A percentile compares a stretch with the other conserved stretches of the same genome.
phyloP scores from a whole-genome alignment of 2,329 filamentous ascomycete genomes.

The Onygenales sp. region DNA sequence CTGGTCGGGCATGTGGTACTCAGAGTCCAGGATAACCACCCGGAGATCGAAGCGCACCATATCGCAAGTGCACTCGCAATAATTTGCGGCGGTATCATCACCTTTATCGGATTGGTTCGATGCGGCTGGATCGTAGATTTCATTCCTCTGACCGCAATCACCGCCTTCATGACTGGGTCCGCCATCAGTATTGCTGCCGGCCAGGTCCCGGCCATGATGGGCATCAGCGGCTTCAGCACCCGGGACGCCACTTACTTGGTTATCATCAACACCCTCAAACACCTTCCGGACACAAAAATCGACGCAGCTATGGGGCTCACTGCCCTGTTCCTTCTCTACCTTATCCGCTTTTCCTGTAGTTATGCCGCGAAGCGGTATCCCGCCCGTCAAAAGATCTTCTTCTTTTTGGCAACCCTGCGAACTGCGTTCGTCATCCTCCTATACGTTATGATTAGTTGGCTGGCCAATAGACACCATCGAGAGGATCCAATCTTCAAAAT shows the following conservation, averaged over 20 bases:
- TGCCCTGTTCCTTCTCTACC: slow-evolving; percentile 66
- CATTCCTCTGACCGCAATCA: slow-evolving; percentile 81
- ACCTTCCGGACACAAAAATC: slow-evolving; percentile 56
- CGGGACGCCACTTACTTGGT: slow-evolving; percentile 71
- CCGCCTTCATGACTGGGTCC: slow-evolving; percentile 94
- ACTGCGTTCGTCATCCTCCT: slow-evolving; percentile 86
- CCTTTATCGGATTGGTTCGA: slow-evolving; percentile 67
- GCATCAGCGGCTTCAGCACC: slow-evolving; percentile 62
- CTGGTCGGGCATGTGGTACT: slow-evolving; percentile 74
- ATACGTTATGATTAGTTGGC: slow-evolving; percentile 84
- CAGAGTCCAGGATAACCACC: slow-evolving; percentile 48
- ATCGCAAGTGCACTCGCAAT: slow-evolving; percentile 73
- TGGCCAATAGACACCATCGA: slow-evolving; percentile 63
- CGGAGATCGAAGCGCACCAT: slow-evolving; percentile 44
- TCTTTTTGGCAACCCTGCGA: slow-evolving; percentile 84
- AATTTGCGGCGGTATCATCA: slow-evolving; percentile 66
- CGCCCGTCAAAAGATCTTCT: slow-evolving; percentile 61
- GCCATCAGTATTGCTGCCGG: slow-evolving; percentile 80
- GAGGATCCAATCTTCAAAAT: slow-evolving; percentile 62
- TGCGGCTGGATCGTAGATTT: slow-evolving; percentile 87
- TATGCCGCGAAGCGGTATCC: slow-evolving; percentile 61
- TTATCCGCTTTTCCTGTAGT: slow-evolving; percentile 59
- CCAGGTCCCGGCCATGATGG: slow-evolving; percentile 74
- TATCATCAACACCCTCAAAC: slow-evolving; percentile 71
- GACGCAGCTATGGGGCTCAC: slow-evolving; percentile 86